phyloP scores from a whole-genome alignment of 23 red algal genomes.

The Gracilaria domingensis region DNA sequence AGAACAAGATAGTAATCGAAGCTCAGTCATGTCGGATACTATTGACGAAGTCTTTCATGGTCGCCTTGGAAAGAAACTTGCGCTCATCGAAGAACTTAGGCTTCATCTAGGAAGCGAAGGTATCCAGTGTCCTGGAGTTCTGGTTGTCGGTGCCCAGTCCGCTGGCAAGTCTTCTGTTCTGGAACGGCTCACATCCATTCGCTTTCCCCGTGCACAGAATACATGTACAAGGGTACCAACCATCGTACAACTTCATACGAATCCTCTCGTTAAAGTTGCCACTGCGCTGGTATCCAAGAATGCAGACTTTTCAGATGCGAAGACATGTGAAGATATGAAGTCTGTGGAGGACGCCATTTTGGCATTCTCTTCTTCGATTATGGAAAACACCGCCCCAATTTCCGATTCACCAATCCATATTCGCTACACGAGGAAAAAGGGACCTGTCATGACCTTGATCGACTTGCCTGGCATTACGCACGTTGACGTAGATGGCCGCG shows the following conservation, averaged over 20 bases:
- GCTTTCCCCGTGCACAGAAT: constrained; percentile 39
- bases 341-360: constrained; percentile 29
- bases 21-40: no score
- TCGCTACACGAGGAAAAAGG: constrained; percentile 25
- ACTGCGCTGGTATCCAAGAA: constrained; percentile 22
- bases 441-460: constrained; percentile 64
- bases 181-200: constrained; percentile 33
- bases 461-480: constrained; percentile 68
- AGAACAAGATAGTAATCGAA: no score
- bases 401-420: constrained; percentile 46
- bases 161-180: constrained; percentile 62
- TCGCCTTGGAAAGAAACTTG: constrained; percentile 25
- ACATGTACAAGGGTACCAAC: constrained; percentile 57
- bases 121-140: constrained; percentile 53
- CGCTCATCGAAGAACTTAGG: constrained; percentile 42
- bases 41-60: constrained; percentile 16
- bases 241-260: constrained; percentile 52
- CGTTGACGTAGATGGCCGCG: constrained; percentile 24
- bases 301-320: constrained; percentile 6
- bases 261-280: neutral
- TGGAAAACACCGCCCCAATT: neutral
- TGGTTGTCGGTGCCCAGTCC: constrained; percentile 55
- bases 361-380: neutral
- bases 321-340: neutral
- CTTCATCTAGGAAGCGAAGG: constrained; percentile 25